A percentile compares a stretch with the other conserved stretches of the same genome.
Conservation (phyloP, 306 rosid genomes). For the Argentina anserina region DNA sequence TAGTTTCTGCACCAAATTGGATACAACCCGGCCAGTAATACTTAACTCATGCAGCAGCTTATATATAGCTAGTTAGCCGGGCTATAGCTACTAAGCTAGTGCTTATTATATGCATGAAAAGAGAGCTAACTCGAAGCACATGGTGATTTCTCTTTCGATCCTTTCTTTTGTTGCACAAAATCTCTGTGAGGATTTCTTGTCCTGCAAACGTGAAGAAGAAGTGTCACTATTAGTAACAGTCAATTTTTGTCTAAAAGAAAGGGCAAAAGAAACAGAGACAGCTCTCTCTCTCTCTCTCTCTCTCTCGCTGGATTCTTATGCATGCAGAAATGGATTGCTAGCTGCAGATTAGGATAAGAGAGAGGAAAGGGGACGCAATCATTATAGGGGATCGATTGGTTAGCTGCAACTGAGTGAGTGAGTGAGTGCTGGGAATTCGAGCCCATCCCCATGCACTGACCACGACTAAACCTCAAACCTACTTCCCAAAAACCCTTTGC, state of each 20-base stretch:
- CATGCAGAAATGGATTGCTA: conserved; percentile 16
- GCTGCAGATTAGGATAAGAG: conserved; percentile 29
- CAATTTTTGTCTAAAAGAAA: conserved; percentile 31
- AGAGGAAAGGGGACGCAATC: conserved; percentile 29
- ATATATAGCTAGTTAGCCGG: neutral
- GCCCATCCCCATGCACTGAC: conserved; percentile 60
- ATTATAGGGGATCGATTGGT: conserved; percentile 29
- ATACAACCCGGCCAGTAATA: neutral
- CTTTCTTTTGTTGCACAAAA: conserved; percentile 6
- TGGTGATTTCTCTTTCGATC: conserved; percentile 3
- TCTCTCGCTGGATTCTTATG: neutral
- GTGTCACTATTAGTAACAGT: conserved; percentile 43
- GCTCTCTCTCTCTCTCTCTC: neutral
- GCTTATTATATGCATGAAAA: neutral
- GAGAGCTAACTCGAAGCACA: conserved; percentile 1
- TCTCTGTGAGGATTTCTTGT: conserved; percentile 24
- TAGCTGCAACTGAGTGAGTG: conserved; percentile 3
- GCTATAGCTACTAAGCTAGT: neutral
- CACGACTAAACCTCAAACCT: conserved; percentile 54
- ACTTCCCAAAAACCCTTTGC: conserved; percentile 28
- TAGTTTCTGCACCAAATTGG: neutral
- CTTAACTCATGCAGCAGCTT: neutral
- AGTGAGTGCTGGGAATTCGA: conserved; percentile 25
- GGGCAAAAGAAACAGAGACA: conserved; percentile 20
- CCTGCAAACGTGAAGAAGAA: conserved; percentile 14